Base-by-base conservation (phyloP, 768 basidiomycete species). In the Pholiota microspora region DNA sequence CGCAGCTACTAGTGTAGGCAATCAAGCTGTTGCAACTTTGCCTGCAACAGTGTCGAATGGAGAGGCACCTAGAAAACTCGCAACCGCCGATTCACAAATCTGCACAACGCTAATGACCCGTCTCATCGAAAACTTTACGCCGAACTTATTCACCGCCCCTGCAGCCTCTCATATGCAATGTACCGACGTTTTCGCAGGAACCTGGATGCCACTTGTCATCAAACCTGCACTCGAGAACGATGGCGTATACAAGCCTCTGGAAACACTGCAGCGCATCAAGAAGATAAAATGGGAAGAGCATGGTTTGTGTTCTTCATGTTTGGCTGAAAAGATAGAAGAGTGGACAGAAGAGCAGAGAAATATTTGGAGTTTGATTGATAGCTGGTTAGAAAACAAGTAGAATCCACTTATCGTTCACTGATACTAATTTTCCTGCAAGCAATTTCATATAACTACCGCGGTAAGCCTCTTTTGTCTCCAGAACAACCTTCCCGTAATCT, bases 171-270 rank as follows among this genome's bases (percentile, higher is more conserved):
- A 51, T 28, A 89, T 89, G 86, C 70, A 70, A 3, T 91, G 89
- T 68, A 89, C 40, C 2, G 40, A 42, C 12, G 9, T 21, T 7
- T 42, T 42, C 51, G 89, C 88, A 0, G 85, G 85, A 48, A 74
- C 70, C 49, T 91, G 89, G 89, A 86, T 89, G 79, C 56, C 74
- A 21, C 71, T 82, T 34, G 86, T 91, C n/a, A 84, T 87, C 34
- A 73, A 81, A 47, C 85, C 84, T 9, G 86, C 86, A 0, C 73
- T 91, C 21, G 77, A 75, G 15, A 71, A 76, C 52, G 79, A 80
- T 53, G 85, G 86, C 6, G 80, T 89, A 25, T 85, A 82, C 62
- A 84, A 79, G 47, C 89, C 89, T 23, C 73, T 92, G 21, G 88
- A 91, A 72, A 85, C 84, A 24, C 73, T 92, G 24, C 78, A 85